Evolutionary conservation across 164 flowering plant genomes (phyloP), one percentile per base, ranked within the genome.

Genomic region (Protea cynaroides): DNA sequence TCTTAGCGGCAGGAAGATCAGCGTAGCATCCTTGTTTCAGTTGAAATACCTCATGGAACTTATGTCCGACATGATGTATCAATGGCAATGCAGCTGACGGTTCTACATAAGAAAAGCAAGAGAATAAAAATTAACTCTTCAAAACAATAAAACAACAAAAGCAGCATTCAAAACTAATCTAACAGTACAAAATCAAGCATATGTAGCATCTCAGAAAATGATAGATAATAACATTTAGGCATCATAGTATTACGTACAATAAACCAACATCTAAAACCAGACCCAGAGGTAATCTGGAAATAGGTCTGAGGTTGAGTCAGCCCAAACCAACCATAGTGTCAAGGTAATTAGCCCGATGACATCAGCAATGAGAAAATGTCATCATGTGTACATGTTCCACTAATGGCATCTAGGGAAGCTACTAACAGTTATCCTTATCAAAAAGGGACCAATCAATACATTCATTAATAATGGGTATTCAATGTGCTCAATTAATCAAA

Each of bases 1-100:
- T 77, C 64, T 75, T 83, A 44, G 82, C 72, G 66, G 80, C 83
- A 72, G 91, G 79, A 67, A 82, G 69, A 75, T 86, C 90, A 60
- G 75, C 75, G 75, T 44, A 68, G 61, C 70, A 68, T 62, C 84
- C 88, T 67, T 76, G 81, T 69, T 75, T 84, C 56, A 71, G 62
- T 58, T 74, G 83, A 58, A 76, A 63, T 40, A 64, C 74, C 66
- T 83, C 86, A 56, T 70, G 72, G 47, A 74, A 73, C 61, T 70
- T 85, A 36, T 73, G 79, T 44, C 81, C 82, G 64, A 53, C 68
- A 69, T 70, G 75, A 74, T 76, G 76, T 21, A 71, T 52, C 65
- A 72, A 65, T n/a, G 70, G 47, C 65, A 72, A 65, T n/a, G 70
- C 77, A 71, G 75, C 44, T 40, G 76, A 72, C 52, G 75, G 73